phyloP scores from a whole-genome alignment of 345 rosid species.

The Ailanthus altissimus region DNA sequence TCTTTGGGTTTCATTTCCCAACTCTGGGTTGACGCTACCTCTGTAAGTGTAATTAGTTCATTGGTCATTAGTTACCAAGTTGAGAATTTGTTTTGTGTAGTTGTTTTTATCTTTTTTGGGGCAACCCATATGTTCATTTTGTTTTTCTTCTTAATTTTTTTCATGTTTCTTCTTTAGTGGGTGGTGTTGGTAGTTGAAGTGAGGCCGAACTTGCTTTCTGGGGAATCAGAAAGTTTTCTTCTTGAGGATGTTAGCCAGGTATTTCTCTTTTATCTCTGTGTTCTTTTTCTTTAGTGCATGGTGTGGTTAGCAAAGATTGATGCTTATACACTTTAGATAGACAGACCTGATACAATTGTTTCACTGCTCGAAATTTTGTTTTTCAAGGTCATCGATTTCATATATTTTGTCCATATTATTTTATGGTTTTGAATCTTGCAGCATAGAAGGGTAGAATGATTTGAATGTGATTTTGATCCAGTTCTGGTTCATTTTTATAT shows the following conservation, averaged over 20 bases:
- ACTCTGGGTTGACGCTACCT: slow-evolving; percentile 72
- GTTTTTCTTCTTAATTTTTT: neutral
- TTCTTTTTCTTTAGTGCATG: neutral
- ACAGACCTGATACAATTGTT: neutral
- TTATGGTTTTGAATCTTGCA: neutral
- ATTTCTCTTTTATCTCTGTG: slow-evolving; percentile 4
- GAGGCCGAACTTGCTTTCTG: slow-evolving; percentile 78
- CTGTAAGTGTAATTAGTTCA: slow-evolving; percentile 43
- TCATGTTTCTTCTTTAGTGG: slow-evolving; percentile 53
- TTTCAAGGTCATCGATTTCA: neutral
- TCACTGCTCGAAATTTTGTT: neutral
- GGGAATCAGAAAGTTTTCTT: slow-evolving; percentile 76
- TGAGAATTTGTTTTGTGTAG: neutral
- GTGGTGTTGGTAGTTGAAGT: slow-evolving; percentile 68
- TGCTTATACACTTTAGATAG: neutral
- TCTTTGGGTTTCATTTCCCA: slow-evolving; percentile 81
- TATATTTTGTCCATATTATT: neutral
- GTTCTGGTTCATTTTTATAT: neutral
- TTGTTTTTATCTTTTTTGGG: neutral
- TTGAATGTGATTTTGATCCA: neutral
- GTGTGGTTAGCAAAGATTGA: slow-evolving; percentile 7
- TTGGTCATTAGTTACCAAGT: neutral
- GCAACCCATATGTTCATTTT: neutral
- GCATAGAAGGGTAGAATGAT: neutral
- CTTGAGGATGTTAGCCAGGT: slow-evolving; percentile 68